Conservation (phyloP, 2,329 filamentous ascomycete genomes). For the Stemphylium lycopersici region DNA sequence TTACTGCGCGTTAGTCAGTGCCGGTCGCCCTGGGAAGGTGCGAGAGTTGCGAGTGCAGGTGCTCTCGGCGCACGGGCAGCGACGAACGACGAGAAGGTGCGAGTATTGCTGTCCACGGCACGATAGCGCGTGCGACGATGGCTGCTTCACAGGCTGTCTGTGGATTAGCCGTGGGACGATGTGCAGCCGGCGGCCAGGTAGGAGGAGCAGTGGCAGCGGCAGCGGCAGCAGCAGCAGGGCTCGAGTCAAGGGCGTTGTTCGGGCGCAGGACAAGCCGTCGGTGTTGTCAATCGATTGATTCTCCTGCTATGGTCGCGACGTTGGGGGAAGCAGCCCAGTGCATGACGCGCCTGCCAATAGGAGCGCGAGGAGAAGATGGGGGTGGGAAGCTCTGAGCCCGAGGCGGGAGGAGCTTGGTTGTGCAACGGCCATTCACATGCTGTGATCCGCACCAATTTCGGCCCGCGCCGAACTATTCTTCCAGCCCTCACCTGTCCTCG, state of each 20-base stretch:
- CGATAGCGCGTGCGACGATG: constrained; percentile 22
- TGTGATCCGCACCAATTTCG: constrained; percentile 2
- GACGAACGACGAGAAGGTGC: background rate
- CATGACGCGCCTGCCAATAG: constrained; percentile 17
- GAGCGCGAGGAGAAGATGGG: constrained; percentile 18
- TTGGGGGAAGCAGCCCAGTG: constrained; percentile 5
- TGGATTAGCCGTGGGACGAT: constrained; percentile 18
- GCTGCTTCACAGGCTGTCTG: constrained; percentile 3
- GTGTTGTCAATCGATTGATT: constrained; percentile 20
- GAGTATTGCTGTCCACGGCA: constrained; percentile 2
- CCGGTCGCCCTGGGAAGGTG: background rate
- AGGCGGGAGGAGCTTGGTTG: constrained; percentile 12
- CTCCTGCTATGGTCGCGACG: constrained; percentile 11
- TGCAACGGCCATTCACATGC: constrained; percentile 2
- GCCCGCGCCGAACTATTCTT: constrained; percentile 6
- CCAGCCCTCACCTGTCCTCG: too few species aligned
- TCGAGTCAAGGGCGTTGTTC: constrained; percentile 14
- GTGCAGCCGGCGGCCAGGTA: constrained; percentile 20
- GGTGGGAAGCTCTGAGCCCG: constrained; percentile 1
- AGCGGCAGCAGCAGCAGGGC: constrained; percentile 12
- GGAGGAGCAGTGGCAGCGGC: constrained; percentile 12
- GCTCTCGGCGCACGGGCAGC: constrained; percentile 3
- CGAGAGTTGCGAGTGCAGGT: background rate
- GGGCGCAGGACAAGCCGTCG: constrained; percentile 15
- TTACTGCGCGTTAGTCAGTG: constrained; percentile 6